These are phyloP conservation scores for Aotearoamyces nothofagi DNA, from an alignment of 2,329 filamentous ascomycete species.

Conservation along the genomic window DNA sequence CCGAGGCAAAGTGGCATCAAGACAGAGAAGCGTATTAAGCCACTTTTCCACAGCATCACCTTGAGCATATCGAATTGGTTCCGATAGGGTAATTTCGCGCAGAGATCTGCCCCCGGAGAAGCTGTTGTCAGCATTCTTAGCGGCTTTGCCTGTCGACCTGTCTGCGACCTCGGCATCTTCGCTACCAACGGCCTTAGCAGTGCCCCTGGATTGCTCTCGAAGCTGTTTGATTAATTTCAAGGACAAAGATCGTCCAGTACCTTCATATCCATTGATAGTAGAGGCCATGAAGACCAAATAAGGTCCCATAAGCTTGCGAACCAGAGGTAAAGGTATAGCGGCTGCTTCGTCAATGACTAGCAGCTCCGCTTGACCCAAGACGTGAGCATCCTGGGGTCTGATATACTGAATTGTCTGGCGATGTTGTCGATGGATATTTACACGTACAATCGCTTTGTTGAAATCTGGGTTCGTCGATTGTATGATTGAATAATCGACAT, in stretches of 20 bases:
- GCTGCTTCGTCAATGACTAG: conserved; percentile 96
- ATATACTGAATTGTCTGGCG: conserved; percentile 98
- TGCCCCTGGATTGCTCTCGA: conserved; percentile 72
- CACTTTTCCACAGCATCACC: conserved; percentile 90
- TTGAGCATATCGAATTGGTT: conserved; percentile 87
- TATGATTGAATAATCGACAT: conserved; percentile 94
- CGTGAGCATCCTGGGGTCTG: conserved; percentile 87
- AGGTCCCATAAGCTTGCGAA: conserved; percentile 86
- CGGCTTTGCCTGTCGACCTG: conserved; percentile 58
- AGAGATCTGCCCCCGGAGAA: conserved; percentile 59
- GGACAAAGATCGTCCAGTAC: conserved; percentile 85
- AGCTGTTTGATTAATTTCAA: conserved; percentile 95
- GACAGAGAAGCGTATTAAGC: conserved; percentile 85
- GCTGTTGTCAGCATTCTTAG: conserved; percentile 44
- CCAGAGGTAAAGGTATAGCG: conserved; percentile 84
- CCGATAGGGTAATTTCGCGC: conserved; percentile 80
- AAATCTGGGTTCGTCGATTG: conserved; percentile 97
- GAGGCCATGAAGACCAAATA: conserved; percentile 99
- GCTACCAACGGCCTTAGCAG: conserved; percentile 32
- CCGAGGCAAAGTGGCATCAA: conserved; percentile 80
- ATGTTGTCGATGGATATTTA: conserved; percentile 90
- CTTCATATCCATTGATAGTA: conserved; percentile 97
- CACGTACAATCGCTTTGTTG: conserved; percentile 95
- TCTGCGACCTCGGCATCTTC: conserved; percentile 57
- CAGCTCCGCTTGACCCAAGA: conserved; percentile 85